A percentile compares a stretch with the other conserved stretches of the same genome.
Conservation (phyloP, 164 flowering plant genomes). For the Vitis rotundifolia region DNA sequence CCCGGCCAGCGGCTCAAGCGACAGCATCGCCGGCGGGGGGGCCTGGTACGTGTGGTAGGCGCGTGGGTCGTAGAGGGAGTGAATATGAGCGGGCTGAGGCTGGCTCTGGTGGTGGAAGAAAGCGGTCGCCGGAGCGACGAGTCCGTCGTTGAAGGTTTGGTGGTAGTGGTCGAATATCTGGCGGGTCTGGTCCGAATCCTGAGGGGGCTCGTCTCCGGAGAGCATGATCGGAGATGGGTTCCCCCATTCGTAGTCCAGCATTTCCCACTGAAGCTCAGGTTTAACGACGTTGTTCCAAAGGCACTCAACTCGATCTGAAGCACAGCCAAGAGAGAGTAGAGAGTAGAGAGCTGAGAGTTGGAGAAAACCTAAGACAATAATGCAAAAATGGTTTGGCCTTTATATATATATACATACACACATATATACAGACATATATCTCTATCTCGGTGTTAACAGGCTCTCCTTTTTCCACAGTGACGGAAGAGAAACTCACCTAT, state of each 20-base stretch:
- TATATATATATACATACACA: too few relatives aligned
- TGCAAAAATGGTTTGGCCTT: too few relatives aligned
- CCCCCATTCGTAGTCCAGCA: conserved; percentile 77
- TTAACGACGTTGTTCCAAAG: too few relatives aligned
- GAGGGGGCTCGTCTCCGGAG: conserved; percentile 33
- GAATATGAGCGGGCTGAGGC: conserved; percentile 9
- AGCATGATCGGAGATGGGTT: conserved; percentile 49
- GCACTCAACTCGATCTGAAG: too few relatives aligned
- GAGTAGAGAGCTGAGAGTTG: too few relatives aligned
- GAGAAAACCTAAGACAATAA: too few relatives aligned
- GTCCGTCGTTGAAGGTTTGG: conserved; percentile 27
- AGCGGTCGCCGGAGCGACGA: conserved; percentile 4
- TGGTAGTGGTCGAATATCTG: conserved; percentile 46
- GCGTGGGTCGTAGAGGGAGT: conserved; percentile 39
- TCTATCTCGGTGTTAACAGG: too few relatives aligned
- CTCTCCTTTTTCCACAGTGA: too few relatives aligned
- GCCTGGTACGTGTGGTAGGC: conserved; percentile 18
- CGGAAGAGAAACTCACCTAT: conserved; percentile 8
- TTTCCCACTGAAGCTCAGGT: conserved; percentile 10
- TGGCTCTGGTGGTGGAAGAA: background rate
- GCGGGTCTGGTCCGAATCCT: conserved; percentile 33
- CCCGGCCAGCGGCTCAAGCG: conserved; percentile 21
- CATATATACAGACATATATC: too few relatives aligned
- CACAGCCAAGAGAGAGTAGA: too few relatives aligned
- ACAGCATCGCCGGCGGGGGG: conserved; percentile 18